These are phyloP conservation scores for Neostapfia colusana DNA, from an alignment of 176 grass and related monocot species.

Conservation along the genomic window DNA sequence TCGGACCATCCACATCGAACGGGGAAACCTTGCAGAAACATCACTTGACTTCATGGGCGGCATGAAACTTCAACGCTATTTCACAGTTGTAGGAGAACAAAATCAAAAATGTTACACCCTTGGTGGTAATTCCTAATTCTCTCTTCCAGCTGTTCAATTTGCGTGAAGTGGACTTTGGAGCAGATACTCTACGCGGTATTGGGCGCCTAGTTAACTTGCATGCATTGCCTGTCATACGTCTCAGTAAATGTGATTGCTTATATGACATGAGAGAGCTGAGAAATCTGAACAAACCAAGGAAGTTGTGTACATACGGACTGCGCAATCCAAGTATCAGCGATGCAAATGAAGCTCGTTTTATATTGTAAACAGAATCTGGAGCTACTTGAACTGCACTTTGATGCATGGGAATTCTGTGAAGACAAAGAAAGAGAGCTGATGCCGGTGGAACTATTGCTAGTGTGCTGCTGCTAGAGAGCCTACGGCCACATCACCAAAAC, in stretches of 20 bases:
- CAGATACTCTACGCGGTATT: neutral
- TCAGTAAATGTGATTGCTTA: neutral
- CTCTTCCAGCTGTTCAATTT: neutral
- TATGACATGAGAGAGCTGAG: slow-evolving; percentile 11
- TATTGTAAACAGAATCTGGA: neutral
- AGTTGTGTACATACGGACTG: neutral
- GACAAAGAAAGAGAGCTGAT: no score
- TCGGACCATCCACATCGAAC: neutral
- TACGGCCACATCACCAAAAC: neutral
- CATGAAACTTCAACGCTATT: slow-evolving; percentile 19
- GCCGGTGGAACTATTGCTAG: no score
- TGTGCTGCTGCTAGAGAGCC: neutral
- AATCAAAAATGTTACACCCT: neutral
- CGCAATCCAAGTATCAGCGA: neutral
- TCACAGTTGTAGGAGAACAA: neutral
- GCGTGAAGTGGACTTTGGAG: neutral
- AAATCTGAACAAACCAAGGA: neutral
- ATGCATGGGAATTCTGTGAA: neutral
- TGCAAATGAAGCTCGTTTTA: neutral
- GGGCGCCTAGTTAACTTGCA: slow-evolving; percentile 4
- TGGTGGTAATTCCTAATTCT: neutral
- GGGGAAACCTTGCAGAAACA: neutral
- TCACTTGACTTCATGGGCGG: neutral
- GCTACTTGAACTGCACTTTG: neutral
- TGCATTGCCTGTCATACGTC: neutral